These are phyloP conservation scores for Alternaria rosae DNA, from an alignment of 2,329 filamentous ascomycete genomes.

Conservation along the genomic window DNA sequence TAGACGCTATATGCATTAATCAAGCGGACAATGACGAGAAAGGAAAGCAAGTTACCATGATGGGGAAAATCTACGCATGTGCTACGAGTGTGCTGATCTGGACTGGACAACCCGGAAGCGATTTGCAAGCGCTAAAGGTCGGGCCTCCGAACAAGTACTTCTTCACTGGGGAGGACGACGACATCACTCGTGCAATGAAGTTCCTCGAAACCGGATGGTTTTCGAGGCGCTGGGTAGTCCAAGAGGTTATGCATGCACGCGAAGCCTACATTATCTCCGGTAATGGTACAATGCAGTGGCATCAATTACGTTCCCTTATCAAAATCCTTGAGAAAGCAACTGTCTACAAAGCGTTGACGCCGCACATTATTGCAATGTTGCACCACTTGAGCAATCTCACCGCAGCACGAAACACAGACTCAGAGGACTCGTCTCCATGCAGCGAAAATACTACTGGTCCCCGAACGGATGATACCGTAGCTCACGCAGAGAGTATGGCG, in stretches of 20 bases:
- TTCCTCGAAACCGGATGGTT: neutral
- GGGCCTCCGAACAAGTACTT: too few species aligned
- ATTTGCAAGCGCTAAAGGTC: neutral
- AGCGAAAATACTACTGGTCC: neutral
- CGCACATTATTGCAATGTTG: neutral
- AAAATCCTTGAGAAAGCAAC: too few species aligned
- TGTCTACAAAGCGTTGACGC: neutral
- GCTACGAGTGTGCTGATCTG: neutral
- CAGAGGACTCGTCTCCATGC: neutral
- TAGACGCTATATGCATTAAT: neutral
- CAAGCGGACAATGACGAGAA: neutral
- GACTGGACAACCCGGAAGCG: neutral
- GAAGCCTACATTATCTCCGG: neutral
- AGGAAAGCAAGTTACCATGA: neutral
- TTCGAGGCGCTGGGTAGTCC: neutral
- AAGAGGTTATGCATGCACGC: neutral
- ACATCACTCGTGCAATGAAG: too few species aligned
- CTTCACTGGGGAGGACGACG: too few species aligned
- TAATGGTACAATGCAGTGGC: neutral
- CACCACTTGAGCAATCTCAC: neutral
- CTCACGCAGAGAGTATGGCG: neutral
- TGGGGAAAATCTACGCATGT: neutral
- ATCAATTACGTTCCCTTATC: neutral
- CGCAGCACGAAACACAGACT: neutral
- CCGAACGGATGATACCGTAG: neutral